phyloP scores from a whole-genome alignment of 768 basidiomycete species.

The Xerocomellus chrysenteron region DNA sequence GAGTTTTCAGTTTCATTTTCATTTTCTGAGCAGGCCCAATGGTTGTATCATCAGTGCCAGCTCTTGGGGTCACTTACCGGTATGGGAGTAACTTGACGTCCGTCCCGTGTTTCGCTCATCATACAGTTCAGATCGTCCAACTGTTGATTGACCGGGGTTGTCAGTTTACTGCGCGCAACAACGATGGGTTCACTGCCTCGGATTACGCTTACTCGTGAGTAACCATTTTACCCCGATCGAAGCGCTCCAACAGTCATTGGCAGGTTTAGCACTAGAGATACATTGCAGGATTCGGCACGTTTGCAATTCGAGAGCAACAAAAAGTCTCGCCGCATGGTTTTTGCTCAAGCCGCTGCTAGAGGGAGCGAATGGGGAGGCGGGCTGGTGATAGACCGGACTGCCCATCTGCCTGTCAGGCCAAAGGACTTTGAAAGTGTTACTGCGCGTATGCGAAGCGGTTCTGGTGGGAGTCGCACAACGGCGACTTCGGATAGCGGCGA shows the following conservation, averaged over 20 bases:
- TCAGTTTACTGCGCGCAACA: slow-evolving; percentile 79
- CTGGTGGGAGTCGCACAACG: slow-evolving; percentile 77
- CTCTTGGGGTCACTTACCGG: slow-evolving; percentile 82
- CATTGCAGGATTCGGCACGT: slow-evolving; percentile 78
- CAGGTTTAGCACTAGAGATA: slow-evolving; percentile 74
- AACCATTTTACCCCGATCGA: background rate
- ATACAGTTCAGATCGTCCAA: slow-evolving; percentile 62
- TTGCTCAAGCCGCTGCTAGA: slow-evolving; percentile 68
- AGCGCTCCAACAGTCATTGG: background rate
- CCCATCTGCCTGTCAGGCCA: slow-evolving; percentile 47
- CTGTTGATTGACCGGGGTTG: slow-evolving; percentile 88
- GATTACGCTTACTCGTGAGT: slow-evolving; percentile 77
- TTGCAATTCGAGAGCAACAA: slow-evolving; percentile 78
- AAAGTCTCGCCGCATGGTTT: slow-evolving; percentile 67
- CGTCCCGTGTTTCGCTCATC: slow-evolving; percentile 12
- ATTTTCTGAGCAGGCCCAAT: slow-evolving; percentile 1
- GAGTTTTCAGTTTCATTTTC: slow-evolving; percentile 31
- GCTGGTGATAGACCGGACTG: slow-evolving; percentile 41
- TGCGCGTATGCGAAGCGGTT: slow-evolving; percentile 74
- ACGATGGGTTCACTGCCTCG: slow-evolving; percentile 86
- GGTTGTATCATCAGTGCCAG: slow-evolving; percentile 58
- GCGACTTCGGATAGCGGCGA: slow-evolving; percentile 75
- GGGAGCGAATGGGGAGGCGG: slow-evolving; percentile 59
- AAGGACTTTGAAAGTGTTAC: slow-evolving; percentile 39
- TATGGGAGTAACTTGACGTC: slow-evolving; percentile 36